phyloP scores from a whole-genome alignment of 306 rosid genomes.

The Trifolium dubium region DNA sequence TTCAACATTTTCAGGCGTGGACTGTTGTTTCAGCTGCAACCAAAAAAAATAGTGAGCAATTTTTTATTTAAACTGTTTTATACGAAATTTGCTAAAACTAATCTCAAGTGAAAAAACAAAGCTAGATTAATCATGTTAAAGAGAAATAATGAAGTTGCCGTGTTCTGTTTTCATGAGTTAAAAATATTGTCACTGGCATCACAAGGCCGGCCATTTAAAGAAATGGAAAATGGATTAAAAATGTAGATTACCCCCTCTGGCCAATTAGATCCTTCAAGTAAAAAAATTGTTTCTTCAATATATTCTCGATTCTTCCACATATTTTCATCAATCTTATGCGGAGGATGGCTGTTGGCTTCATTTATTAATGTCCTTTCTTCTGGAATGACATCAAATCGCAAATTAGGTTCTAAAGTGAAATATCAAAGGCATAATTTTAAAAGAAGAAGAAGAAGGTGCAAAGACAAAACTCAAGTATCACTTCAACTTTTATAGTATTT shows the following conservation, averaged over 20 bases:
- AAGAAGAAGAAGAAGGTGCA: no score
- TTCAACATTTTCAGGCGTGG: conserved; percentile 57
- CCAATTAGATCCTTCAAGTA: conserved; percentile 72
- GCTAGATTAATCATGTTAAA: conserved; percentile 14
- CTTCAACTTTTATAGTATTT: no score
- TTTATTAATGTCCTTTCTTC: conserved; percentile 57
- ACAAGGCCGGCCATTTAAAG: no score
- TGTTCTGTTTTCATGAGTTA: no score
- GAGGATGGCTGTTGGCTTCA: conserved; percentile 67
- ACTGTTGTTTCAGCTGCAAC: conserved; percentile 73
- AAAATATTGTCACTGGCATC: no score
- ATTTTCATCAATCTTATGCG: conserved; percentile 95
- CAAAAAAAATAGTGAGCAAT: conserved; percentile 15
- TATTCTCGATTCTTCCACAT: conserved; percentile 98
- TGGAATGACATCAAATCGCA: no score
- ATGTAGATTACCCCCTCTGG: conserved; percentile 65
- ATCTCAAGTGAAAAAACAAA: background rate
- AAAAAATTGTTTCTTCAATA: conserved; percentile 77
- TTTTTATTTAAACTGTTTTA: background rate
- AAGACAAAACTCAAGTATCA: no score
- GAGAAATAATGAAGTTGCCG: no score
- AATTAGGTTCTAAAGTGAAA: no score
- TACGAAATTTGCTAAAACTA: conserved; percentile 14
- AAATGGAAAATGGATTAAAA: conserved; percentile 15
- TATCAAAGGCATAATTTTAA: no score